Conservation (phyloP, 169 alveolate species). For the Ichthyophthirius multifiliis region DNA sequence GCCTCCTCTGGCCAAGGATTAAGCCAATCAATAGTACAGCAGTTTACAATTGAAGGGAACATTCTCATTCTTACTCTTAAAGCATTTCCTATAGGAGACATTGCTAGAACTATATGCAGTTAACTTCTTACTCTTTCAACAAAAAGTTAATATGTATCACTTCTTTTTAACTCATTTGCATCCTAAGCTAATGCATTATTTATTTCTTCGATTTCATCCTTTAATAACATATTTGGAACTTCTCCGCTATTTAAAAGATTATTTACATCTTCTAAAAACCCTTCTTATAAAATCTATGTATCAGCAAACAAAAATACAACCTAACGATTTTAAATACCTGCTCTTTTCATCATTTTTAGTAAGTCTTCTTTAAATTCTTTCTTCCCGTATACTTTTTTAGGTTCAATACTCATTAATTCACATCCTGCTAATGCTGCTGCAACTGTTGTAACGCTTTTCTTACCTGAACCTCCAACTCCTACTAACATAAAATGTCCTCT, state of each 20-base stretch:
- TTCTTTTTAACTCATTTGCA: conserved; percentile 62
- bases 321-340: conserved; percentile 54
- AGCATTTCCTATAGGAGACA: conserved; percentile 84
- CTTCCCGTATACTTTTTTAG: conserved; percentile 58
- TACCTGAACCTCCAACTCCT: conserved; percentile 85
- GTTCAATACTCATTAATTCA: conserved; percentile 49
- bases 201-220: conserved; percentile 76
- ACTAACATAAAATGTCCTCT: conserved; percentile 83
- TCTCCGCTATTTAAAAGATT: conserved; percentile 75
- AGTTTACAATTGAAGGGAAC: conserved; percentile 85
- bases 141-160: conserved; percentile 67
- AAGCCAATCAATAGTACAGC: conserved; percentile 83
- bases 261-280: conserved; percentile 81
- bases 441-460: conserved; percentile 71
- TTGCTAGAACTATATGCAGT: conserved; percentile 74
- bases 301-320: conserved; percentile 73
- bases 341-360: conserved; percentile 51
- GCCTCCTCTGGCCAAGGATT: conserved; percentile 88
- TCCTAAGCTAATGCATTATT: conserved; percentile 50
- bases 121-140: conserved; percentile 70
- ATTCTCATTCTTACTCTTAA: conserved; percentile 77
- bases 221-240: conserved; percentile 78
- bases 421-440: conserved; percentile 62
- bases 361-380: conserved; percentile 66
- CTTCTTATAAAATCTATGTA: conserved; percentile 72